Base-by-base conservation (phyloP, 352 stramenopile species). In the Pythium aquatile region DNA sequence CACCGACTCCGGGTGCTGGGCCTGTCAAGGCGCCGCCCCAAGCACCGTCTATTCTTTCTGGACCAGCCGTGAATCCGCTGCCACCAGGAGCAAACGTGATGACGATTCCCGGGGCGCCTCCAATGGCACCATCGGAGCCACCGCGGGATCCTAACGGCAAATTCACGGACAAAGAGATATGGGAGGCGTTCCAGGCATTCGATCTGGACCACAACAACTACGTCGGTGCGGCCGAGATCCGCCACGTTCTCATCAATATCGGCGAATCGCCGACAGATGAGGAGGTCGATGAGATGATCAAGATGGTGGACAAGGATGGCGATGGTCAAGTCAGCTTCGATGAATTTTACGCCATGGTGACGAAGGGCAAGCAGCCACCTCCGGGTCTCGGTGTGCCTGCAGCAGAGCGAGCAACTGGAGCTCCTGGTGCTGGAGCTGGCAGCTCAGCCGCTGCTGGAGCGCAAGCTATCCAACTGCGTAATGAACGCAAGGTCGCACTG, bases 201-300 rank as follows among this genome's bases (percentile, higher is more conserved):
- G 95, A 98, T 74, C 68, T 98, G 16, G 94, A 98, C 61, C 92
- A 98, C 74, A 98, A 98, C 73, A 97, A 97, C 63, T 98, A 98
- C 56, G 89, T 98, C 10, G 94, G 93, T 44, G 91, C 91, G 30
- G 93, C 92, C 16, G 95, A 98, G 69, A 97, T 98, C 61, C 85
- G 91, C 5, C 93, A 98, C 71, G 91, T 98, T 32, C 82, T 98
- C 5, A 96, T 98, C 55, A 98, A 98, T 61, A 98, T 98, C 68
- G 94, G 95, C 29, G 94, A 98, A 75, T 88, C 90, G 24, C 90
- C 91, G 9, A 98, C 92, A 4, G 95, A 98, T 67, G 94, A 98
- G 79, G 95, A 98, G 79, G 87, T 98, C 5, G 94, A 98, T 70
- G 91, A 98, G 72, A 98, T 98, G 94, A 98, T 98, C 70, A 88